Percentiles rank a stretch among this genome's conserved stretches.
Evolutionary conservation across 768 basidiomycete genomes (phyloP).

Genomic region (Kwoniella pini): DNA sequence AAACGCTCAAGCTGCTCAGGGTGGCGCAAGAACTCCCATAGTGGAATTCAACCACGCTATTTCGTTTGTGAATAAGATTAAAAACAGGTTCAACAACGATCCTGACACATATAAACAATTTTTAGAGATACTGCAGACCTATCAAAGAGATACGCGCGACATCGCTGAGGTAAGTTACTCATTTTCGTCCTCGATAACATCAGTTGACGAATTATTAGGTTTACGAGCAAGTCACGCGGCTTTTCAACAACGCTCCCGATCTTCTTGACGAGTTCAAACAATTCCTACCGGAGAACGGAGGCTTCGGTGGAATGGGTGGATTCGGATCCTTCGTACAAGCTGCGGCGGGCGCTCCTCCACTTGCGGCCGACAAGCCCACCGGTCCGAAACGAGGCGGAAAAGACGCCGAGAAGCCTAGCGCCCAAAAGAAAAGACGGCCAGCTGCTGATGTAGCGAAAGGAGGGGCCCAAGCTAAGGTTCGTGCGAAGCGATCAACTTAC

Average conservation of each 20-base stretch:
- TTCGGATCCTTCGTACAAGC: slow-evolving; percentile 36
- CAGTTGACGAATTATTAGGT: slow-evolving; percentile 34
- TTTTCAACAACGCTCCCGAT: slow-evolving; percentile 55
- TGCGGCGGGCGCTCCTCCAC: slow-evolving; percentile 21
- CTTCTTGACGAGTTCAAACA: slow-evolving; percentile 56
- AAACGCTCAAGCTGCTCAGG: slow-evolving; percentile 5
- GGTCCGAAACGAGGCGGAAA: slow-evolving; percentile 31
- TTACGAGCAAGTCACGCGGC: slow-evolving; percentile 54
- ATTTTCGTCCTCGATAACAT: background rate
- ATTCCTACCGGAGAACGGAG: slow-evolving; percentile 53
- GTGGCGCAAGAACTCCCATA: slow-evolving; percentile 24
- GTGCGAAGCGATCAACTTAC: slow-evolving; percentile 1
- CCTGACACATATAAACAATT: slow-evolving; percentile 70
- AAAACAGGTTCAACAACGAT: slow-evolving; percentile 81
- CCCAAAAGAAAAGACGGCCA: slow-evolving; percentile 36
- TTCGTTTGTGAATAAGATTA: slow-evolving; percentile 97
- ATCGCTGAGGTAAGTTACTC: slow-evolving; percentile 60
- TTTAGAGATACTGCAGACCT: slow-evolving; percentile 59
- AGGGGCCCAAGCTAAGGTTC: slow-evolving; percentile 36
- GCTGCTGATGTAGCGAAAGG: slow-evolving; percentile 35
- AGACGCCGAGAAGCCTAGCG: slow-evolving; percentile 32
- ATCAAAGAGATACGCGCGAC: slow-evolving; percentile 62
- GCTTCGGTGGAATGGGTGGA: slow-evolving; percentile 39
- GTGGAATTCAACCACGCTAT: slow-evolving; percentile 76
- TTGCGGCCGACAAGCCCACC: slow-evolving; percentile 11